These are phyloP conservation scores for Abortiporus biennis DNA, from an alignment of 1,284 basidiomycete genomes.

Conservation along the genomic window DNA sequence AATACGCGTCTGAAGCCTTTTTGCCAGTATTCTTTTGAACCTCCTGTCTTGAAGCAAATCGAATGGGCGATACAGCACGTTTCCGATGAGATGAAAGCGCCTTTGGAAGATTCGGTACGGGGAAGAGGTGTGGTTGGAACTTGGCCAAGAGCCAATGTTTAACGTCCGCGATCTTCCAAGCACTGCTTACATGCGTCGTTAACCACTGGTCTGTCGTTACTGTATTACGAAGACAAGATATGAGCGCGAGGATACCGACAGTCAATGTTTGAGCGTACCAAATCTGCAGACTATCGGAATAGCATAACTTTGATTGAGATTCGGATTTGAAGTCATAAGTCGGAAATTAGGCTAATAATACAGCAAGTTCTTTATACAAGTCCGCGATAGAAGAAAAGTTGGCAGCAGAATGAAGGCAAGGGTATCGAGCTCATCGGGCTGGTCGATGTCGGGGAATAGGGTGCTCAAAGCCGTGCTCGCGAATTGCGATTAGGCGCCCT, in stretches of 20 bases:
- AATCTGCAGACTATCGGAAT: slow-evolving; percentile 44
- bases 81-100: slow-evolving; percentile 29
- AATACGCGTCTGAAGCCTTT: slow-evolving; percentile 10
- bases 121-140: slow-evolving; percentile 33
- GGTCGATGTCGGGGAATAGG: too few relatives aligned
- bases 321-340: not conserved
- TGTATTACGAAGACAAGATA: slow-evolving; percentile 17
- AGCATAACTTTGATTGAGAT: too few relatives aligned
- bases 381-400: too few relatives aligned
- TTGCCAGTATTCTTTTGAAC: slow-evolving; percentile 7
- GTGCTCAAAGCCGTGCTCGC: too few relatives aligned
- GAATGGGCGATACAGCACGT: slow-evolving; percentile 52
- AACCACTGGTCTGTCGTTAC: slow-evolving; percentile 72
- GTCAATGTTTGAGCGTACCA: slow-evolving; percentile 30
- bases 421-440: too few relatives aligned
- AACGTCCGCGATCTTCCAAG: slow-evolving; percentile 52
- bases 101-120: slow-evolving; percentile 21
- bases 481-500: too few relatives aligned
- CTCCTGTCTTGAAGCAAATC: slow-evolving; percentile 36
- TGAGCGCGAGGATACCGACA: not conserved
- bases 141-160: slow-evolving; percentile 58
- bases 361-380: too few relatives aligned
- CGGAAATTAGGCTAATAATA: too few relatives aligned
- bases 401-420: too few relatives aligned
- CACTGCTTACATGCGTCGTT: slow-evolving; percentile 51